A percentile compares a stretch with the other conserved stretches of the same genome.
These are phyloP conservation scores for Fusarium verticillioides DNA, from an alignment of 2,329 filamentous ascomycete genomes.

Conservation along the genomic window DNA sequence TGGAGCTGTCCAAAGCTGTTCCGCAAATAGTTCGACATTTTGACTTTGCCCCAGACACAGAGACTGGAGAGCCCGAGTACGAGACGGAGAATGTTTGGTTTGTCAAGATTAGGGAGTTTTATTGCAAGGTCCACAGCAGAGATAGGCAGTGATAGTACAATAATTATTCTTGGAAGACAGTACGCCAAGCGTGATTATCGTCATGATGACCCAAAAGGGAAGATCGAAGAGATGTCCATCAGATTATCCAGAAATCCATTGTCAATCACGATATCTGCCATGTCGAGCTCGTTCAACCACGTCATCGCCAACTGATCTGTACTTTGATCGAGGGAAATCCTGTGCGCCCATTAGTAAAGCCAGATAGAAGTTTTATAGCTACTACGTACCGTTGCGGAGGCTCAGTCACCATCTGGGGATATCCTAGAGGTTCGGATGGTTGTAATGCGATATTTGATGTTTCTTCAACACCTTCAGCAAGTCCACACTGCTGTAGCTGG, in stretches of 20 bases:
- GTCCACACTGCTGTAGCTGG: not conserved
- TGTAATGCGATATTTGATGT: not conserved
- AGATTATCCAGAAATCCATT: not conserved
- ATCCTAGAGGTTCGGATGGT: not conserved
- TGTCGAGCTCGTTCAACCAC: not conserved
- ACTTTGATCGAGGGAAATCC: not conserved
- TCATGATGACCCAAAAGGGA: not conserved
- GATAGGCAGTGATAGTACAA: rapidly evolving
- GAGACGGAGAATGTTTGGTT: not conserved
- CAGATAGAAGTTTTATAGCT: rapidly evolving
- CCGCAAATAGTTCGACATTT: not conserved
- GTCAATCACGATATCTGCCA: not conserved
- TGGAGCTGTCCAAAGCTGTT: not conserved
- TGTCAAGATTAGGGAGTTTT: not conserved
- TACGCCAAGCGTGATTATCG: not conserved
- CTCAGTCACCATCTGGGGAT: not conserved
- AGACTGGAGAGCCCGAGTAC: not conserved
- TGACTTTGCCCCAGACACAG: not conserved
- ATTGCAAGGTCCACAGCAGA: not conserved
- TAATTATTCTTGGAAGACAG: not conserved
- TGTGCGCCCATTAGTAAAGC: not conserved
- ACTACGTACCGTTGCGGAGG: not conserved
- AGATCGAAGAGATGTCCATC: not conserved
- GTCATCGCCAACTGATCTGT: not conserved
- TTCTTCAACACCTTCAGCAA: not conserved